Base-by-base conservation (phyloP, 129 eudicot genomes). In the Escallonia herrerae region DNA sequence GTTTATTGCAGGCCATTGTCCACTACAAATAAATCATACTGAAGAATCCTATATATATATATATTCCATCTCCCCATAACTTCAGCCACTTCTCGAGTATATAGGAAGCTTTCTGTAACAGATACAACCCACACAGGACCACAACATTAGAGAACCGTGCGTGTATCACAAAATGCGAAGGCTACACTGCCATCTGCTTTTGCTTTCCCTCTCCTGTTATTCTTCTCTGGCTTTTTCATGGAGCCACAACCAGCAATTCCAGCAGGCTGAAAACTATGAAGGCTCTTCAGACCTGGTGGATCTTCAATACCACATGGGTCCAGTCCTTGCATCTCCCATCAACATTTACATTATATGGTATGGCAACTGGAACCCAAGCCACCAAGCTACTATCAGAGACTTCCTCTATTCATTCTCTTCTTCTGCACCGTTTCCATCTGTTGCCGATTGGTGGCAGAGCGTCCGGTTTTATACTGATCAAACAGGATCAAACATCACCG, bases 261-360 rank as follows among this genome's bases (percentile, higher is more conserved):
- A 62, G 33, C 70, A 68, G 46, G 55, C 80, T 42, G 78, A 84
- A 67, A 81, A 80, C 69, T 75, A 67, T 65, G 91, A 85, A 60
- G 91, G 91, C 14, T 79, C 87, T 7, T 85, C 91, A 7, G 67
- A 78, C 71, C 74, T 85, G 33, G 69, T 81, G 4, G 60, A 85
- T 66, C 80, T 85, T 47, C 72, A 85, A 64, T 85, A 85, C 74
- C 88, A 85, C 66, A 82, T 85, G 93, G 93, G 93, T 67, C 88
- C 93, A 1, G 84, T 85, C 4, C 85, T 82, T 37, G 62, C 85
- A 38, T 68, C 82, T 48, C 77, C 81, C 1, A 81, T 82, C 47
- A 82, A 82, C 59, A 67, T 85, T 58, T 82, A 85, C 79, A 67
- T 85, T 44, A 85, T 85, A 42, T 85, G 93, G 93, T 85, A 85